phyloP scores from a whole-genome alignment of 768 basidiomycete genomes.

The Lentinula boryana region DNA sequence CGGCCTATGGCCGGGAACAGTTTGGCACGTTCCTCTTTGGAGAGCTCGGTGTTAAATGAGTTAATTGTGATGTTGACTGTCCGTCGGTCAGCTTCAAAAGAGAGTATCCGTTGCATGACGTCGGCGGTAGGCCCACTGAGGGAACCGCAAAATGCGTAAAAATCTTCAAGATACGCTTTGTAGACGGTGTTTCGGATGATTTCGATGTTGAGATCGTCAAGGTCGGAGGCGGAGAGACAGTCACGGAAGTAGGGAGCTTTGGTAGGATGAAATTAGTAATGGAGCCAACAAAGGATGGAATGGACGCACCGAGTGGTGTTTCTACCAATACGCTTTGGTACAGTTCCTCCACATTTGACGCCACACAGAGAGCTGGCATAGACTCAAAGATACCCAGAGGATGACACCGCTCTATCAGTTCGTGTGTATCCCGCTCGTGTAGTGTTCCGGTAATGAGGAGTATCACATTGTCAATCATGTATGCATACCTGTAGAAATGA shows the following conservation, averaged over 20 bases:
- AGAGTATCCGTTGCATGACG: conserved; percentile 86
- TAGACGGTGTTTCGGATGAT: conserved; percentile 99
- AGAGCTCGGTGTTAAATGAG: conserved; percentile 92
- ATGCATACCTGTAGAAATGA: conserved; percentile 65
- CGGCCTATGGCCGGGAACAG: conserved; percentile 93
- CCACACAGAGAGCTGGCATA: conserved; percentile 98
- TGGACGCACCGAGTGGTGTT: conserved; percentile 82
- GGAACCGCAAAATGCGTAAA: conserved; percentile 75
- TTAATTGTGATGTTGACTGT: conserved; percentile 99
- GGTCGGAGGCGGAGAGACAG: conserved; percentile 89
- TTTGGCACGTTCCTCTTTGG: conserved; percentile 91
- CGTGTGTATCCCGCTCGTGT: conserved; percentile 96
- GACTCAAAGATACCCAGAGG: conserved; percentile 96
- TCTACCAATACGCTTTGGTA: conserved; percentile 97
- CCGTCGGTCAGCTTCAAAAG: conserved; percentile 95
- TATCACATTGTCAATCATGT: conserved; percentile 99
- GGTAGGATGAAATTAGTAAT: conserved; percentile 2
- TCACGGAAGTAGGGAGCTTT: conserved; percentile 93
- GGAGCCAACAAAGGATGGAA: not conserved
- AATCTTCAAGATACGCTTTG: conserved; percentile 98
- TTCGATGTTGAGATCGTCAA: conserved; percentile 99
- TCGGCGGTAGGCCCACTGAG: conserved; percentile 80
- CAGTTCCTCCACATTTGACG: conserved; percentile 97
- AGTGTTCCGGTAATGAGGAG: conserved; percentile 95
- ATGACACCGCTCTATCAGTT: conserved; percentile 93